phyloP scores from a whole-genome alignment of 139 green algal genomes.

The Zygnema cylindricum region DNA sequence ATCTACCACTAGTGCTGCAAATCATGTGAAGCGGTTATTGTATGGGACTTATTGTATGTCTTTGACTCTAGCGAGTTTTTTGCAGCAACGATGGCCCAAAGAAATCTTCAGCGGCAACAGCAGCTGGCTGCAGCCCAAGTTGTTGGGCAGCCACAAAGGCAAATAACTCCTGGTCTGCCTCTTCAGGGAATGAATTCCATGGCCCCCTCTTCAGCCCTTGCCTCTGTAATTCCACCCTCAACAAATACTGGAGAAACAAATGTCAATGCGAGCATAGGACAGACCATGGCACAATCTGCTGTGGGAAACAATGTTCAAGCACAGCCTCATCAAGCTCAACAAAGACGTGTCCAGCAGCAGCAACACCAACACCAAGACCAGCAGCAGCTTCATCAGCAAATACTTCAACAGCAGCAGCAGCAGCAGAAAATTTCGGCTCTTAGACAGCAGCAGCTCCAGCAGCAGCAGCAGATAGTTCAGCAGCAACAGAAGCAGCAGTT shows the following conservation, averaged over 20 bases:
- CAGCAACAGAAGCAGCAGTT: slow-evolving; percentile 29
- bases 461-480: slow-evolving; percentile 19
- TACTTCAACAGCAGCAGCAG: neutral
- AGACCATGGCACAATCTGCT: neutral
- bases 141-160: neutral
- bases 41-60: too few species aligned
- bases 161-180: neutral
- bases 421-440: neutral
- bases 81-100: neutral
- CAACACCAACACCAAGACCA: slow-evolving; percentile 15
- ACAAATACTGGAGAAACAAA: neutral
- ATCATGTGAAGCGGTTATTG: too few species aligned
- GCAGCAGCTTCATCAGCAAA: neutral
- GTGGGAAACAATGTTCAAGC: neutral
- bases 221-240: neutral
- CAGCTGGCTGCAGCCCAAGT: neutral
- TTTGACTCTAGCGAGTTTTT: neutral
- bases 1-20: too few species aligned
- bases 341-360: neutral
- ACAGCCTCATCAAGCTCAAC: slow-evolving; percentile 9
- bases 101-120: neutral
- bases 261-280: neutral
- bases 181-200: too few species aligned
- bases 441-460: slow-evolving; percentile 12
- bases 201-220: too few species aligned